A percentile compares a stretch with the other conserved stretches of the same genome.
Conservation (phyloP, 345 rosid species). For the Crucihimalaya himalaica region DNA sequence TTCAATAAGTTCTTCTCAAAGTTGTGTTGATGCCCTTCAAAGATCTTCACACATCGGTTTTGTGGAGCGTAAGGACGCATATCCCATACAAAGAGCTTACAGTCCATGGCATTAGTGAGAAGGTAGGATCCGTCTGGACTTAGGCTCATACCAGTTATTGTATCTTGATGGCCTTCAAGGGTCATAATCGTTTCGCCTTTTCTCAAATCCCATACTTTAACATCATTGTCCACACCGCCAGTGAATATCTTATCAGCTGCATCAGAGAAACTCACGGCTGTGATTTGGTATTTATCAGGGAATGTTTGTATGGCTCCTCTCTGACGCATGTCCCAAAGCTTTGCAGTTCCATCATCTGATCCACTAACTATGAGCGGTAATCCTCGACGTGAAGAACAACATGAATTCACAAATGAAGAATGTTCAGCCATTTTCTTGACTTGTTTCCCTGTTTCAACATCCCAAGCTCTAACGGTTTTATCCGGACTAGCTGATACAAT, state of each 20-base stretch:
- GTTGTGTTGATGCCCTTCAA: constrained; percentile 91
- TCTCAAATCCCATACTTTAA: constrained; percentile 82
- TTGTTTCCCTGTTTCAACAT: constrained; percentile 81
- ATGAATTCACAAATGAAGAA: constrained; percentile 78
- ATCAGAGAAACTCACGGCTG: constrained; percentile 83
- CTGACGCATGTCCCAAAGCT: constrained; percentile 94
- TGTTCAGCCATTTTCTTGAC: constrained; percentile 92
- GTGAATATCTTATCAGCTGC: constrained; percentile 84
- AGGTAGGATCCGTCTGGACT: constrained; percentile 96
- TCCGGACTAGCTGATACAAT: constrained; percentile 88
- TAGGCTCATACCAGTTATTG: constrained; percentile 77
- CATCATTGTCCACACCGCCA: constrained; percentile 75
- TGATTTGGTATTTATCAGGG: constrained; percentile 89
- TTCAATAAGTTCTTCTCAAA: constrained; percentile 87
- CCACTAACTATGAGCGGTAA: constrained; percentile 90
- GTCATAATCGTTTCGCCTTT: constrained; percentile 86
- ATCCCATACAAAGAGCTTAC: constrained; percentile 91
- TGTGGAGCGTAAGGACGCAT: constrained; percentile 97
- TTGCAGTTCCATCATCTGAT: constrained; percentile 89
- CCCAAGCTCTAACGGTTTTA: constrained; percentile 90
- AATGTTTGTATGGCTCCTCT: constrained; percentile 92
- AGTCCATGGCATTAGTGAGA: constrained; percentile 86
- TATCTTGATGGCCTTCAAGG: constrained; percentile 89
- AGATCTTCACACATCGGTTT: constrained; percentile 78
- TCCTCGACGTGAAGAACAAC: constrained; percentile 82